These are phyloP conservation scores for Sarcomyxa edulis DNA, from an alignment of 768 basidiomycete species.

Conservation along the genomic window DNA sequence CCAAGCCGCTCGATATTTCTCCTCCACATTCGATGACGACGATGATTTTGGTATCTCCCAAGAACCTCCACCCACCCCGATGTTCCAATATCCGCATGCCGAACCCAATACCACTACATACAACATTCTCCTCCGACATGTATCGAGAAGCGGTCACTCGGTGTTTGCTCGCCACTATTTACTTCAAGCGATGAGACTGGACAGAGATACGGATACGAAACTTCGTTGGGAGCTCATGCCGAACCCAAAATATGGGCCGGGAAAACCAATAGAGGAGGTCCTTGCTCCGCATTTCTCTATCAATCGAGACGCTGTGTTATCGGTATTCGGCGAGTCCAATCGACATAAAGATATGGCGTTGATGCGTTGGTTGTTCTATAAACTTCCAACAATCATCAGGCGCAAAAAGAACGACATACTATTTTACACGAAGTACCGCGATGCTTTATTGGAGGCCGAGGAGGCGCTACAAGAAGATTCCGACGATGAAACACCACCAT, in stretches of 20 bases:
- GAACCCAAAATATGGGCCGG: too few relatives aligned
- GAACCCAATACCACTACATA: slow-evolving; percentile 66
- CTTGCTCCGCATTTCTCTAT: slow-evolving; percentile 48
- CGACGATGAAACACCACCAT: neutral
- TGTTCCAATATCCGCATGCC: slow-evolving; percentile 37
- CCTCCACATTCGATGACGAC: slow-evolving; percentile 62
- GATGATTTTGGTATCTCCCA: slow-evolving; percentile 51
- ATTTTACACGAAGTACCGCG: slow-evolving; percentile 32
- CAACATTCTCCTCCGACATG: slow-evolving; percentile 52
- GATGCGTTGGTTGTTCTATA: slow-evolving; percentile 53
- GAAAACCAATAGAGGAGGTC: slow-evolving; percentile 27
- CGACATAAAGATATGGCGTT: slow-evolving; percentile 52
- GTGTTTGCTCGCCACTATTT: slow-evolving; percentile 65
- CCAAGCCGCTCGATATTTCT: slow-evolving; percentile 37
- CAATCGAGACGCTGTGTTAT: slow-evolving; percentile 49
- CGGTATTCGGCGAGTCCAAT: slow-evolving; percentile 56
- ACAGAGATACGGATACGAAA: slow-evolving; percentile 26
- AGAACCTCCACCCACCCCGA: slow-evolving; percentile 21
- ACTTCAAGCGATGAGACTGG: slow-evolving; percentile 43
- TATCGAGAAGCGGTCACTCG: slow-evolving; percentile 41
- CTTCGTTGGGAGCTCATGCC: slow-evolving; percentile 25
- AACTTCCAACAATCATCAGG: slow-evolving; percentile 37
- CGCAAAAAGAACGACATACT: slow-evolving; percentile 44
- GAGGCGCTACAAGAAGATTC: too few relatives aligned
- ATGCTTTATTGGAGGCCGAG: too few relatives aligned